phyloP scores from a whole-genome alignment of 169 alveolate genomes.

The Eimeria brunetti region DNA sequence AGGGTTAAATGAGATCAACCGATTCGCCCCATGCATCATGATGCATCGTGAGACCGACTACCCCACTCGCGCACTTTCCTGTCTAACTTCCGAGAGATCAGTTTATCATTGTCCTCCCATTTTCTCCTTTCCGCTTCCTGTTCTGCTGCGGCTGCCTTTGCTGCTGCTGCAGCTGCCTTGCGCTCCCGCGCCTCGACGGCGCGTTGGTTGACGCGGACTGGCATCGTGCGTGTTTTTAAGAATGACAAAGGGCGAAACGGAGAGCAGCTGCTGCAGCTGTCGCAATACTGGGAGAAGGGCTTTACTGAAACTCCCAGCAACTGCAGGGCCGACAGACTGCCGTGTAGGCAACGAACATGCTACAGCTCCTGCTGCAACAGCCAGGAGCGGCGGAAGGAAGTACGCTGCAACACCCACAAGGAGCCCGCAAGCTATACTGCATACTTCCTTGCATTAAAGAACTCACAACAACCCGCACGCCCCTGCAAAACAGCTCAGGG shows the following conservation, averaged over 20 bases:
- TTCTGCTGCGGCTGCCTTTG: constrained; percentile 45
- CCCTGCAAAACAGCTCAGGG: not conserved
- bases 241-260: not conserved
- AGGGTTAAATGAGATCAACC: not conserved
- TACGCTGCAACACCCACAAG: not conserved
- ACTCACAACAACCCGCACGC: not conserved
- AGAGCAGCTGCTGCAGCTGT: not conserved
- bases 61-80: constrained; percentile 30
- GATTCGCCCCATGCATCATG: not conserved
- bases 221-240: not conserved
- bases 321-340: not conserved
- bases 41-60: not conserved
- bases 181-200: constrained; percentile 79
- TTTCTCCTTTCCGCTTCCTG: constrained; percentile 68
- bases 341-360: not conserved
- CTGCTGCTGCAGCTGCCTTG: constrained; percentile 77
- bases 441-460: not conserved
- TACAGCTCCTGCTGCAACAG: constrained; percentile 9
- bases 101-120: constrained; percentile 77
- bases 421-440: not conserved
- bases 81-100: constrained; percentile 54
- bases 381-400: not conserved
- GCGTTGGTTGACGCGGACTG: constrained; percentile 70
- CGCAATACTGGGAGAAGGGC: not conserved
- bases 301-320: not conserved